Evolutionary conservation across 176 grass and related monocot species (phyloP), one percentile per base, ranked within the genome.

Genomic region (Zoysia pacifica): DNA sequence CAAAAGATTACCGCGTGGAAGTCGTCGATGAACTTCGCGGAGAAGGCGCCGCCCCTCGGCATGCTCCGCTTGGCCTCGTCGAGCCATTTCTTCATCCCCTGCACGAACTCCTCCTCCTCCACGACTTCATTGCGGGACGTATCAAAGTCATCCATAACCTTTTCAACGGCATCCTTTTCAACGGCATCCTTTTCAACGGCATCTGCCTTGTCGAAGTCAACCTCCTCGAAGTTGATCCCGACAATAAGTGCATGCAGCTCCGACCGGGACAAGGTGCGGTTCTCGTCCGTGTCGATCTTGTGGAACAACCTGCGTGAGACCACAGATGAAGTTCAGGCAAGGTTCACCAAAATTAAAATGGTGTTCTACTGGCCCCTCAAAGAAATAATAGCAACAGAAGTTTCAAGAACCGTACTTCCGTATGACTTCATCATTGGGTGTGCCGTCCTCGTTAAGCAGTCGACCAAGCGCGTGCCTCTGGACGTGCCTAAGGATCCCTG

Each of bases 81-180:
- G 41, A 99, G 89, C 96, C 96, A 99, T 66, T 63, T 88, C 68
- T 56, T 84, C 64, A 95, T 93, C 19, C 92, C 96, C 14, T 6
- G 19, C 62, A 89, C 44, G 58, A 99, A 99, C 80, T 99, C 96
- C 1, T 39, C 48, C 60, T 94, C 79, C 70, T 94, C 91, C 5
- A 94, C 86, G 0, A 4, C 4, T 0, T 81, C 63, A 36, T 94
- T 91, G 15, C 70, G 9, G 43, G 88, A 91, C 52, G 88, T 91
- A 72, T 94, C 91, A 0, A 94, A 94, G 74, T 94, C 91, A 2
- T 44, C 60, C 91, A 94, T 94, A 63, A 94, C 67, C 81, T 94
- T 79, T 9, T 84, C 6, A 1, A 91, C 75, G 1, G 86, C 91
- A 3, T 83, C 85, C n/a, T n/a, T n/a, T n/a, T n/a, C n/a, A n/a